Evolutionary conservation across 2,329 filamentous ascomycete genomes (phyloP).

Genomic region (Herpotrichia juniperi): DNA sequence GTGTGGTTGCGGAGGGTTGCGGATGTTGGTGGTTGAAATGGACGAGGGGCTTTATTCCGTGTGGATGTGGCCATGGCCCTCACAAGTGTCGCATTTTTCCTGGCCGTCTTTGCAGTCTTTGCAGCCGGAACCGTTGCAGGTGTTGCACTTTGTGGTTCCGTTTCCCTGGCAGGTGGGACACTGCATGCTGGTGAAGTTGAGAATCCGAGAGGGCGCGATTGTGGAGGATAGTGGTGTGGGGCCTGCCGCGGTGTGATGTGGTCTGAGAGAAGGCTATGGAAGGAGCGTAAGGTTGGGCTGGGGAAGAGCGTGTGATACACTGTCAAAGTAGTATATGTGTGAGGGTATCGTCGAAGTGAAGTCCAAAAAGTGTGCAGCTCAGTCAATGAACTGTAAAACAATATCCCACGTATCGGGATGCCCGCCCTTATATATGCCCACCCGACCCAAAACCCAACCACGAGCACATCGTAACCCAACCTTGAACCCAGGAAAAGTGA

Average conservation of each 20-base stretch:
- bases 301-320: neutral
- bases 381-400: neutral
- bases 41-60: conserved; percentile 19
- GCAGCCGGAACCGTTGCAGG: conserved; percentile 37
- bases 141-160: conserved; percentile 39
- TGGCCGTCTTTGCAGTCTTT: conserved; percentile 35
- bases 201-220: neutral
- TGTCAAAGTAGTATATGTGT: neutral
- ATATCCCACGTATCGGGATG: neutral
- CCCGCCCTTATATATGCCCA: neutral
- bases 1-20: neutral
- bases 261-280: neutral
- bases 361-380: neutral
- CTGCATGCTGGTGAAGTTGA: conserved; percentile 29
- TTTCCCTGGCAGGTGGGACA: conserved; percentile 42
- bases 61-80: conserved; percentile 41
- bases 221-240: too few species aligned
- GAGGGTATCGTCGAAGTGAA: too few species aligned
- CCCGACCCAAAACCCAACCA: neutral
- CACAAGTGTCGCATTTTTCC: conserved; percentile 38
- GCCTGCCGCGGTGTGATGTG: neutral
- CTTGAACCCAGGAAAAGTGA: conserved; percentile 3
- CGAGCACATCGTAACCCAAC: neutral
- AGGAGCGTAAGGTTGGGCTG: neutral
- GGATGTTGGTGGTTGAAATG: neutral